Evolutionary conservation across 2,329 filamentous ascomycete species (phyloP), one percentile per base, ranked within the genome.

Genomic region (Fusarium nisikadoi): DNA sequence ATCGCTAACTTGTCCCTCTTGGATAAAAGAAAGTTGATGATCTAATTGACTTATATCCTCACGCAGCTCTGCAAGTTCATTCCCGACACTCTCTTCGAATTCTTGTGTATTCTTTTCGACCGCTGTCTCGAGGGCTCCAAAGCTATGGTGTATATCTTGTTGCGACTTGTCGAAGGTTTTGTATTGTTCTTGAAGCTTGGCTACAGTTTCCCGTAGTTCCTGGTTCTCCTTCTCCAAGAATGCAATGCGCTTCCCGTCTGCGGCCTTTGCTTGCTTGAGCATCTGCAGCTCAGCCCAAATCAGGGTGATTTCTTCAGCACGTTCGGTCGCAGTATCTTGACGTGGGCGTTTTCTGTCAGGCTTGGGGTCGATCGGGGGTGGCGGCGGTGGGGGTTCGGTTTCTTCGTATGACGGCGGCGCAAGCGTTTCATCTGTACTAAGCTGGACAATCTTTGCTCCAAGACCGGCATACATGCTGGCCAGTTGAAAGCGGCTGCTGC

Each of bases 391-490:
- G 1, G 50, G 13, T n/a, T 65, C 61, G 7, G 35, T 35, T 46
- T 65, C 61, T 10, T 59, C 17, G 6, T 66, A 66, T 0, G 61
- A 65, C 6, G 63, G 63, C 2, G 63, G 63, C 16, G 61, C 20
- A 43, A 54, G n/a, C 6, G 29, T 14, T 8, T 25, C 31, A 35
- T 35, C n/a, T 25, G 6, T 12, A 35, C 29, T 29, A 1, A 50
- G n/a, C 6, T 49, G 33, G 9, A 70, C 33, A 14, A 70, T 46
- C 39, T 71, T 71, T 41, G 52, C 68, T 35, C 68, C 66, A 9
- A 39, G 27, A 13, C 68, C 69, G 9, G 47, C 47, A 17, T 71
- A 71, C 67, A 71, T 68, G 29, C 68, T 68, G 27, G 62, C 58
- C 31, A 71, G 68, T 20, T 67, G 62, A 4, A 45, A 60, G 13